Evolutionary conservation across 2,329 filamentous ascomycete genomes (phyloP).

Genomic region (Byssothecium circinans): DNA sequence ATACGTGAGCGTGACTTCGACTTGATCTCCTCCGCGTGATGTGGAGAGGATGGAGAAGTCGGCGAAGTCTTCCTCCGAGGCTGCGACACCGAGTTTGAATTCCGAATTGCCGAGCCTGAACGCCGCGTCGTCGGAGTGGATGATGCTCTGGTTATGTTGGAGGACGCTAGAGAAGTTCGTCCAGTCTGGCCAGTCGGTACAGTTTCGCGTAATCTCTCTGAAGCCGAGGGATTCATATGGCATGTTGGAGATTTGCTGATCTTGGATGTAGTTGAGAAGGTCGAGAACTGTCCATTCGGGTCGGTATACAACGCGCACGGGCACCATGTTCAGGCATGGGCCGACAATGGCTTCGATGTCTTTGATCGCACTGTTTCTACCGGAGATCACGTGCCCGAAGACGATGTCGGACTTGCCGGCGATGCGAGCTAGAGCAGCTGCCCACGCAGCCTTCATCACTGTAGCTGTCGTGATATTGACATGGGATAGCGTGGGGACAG

Average conservation of each 20-base stretch:
- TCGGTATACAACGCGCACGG: slow-evolving; percentile 44
- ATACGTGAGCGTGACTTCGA: slow-evolving; percentile 35
- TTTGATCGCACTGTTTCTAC: slow-evolving; percentile 42
- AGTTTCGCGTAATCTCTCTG: slow-evolving; percentile 37
- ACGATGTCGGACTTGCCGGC: slow-evolving; percentile 45
- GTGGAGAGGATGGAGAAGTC: slow-evolving; percentile 37
- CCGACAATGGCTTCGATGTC: slow-evolving; percentile 46
- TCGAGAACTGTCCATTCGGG: slow-evolving; percentile 40
- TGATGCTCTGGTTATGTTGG: slow-evolving; percentile 38
- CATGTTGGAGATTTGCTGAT: slow-evolving; percentile 48
- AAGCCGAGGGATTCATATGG: slow-evolving; percentile 39
- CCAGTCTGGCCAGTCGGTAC: slow-evolving; percentile 43
- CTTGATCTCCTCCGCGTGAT: slow-evolving; percentile 20
- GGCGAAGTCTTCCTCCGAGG: slow-evolving; percentile 37
- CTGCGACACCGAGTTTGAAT: slow-evolving; percentile 32
- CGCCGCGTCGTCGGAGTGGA: slow-evolving; percentile 44
- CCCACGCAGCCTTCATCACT: slow-evolving; percentile 52
- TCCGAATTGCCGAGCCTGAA: slow-evolving; percentile 50
- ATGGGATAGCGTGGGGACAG: slow-evolving; percentile 21
- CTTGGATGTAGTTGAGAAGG: slow-evolving; percentile 46
- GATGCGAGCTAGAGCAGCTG: slow-evolving; percentile 43
- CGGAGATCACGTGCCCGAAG: slow-evolving; percentile 48
- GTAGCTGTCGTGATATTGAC: slow-evolving; percentile 46
- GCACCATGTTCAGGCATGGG: slow-evolving; percentile 48
- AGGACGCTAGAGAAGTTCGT: slow-evolving; percentile 40